Conservation (phyloP, 1,284 basidiomycete species). For the Vanrija humicola region DNA sequence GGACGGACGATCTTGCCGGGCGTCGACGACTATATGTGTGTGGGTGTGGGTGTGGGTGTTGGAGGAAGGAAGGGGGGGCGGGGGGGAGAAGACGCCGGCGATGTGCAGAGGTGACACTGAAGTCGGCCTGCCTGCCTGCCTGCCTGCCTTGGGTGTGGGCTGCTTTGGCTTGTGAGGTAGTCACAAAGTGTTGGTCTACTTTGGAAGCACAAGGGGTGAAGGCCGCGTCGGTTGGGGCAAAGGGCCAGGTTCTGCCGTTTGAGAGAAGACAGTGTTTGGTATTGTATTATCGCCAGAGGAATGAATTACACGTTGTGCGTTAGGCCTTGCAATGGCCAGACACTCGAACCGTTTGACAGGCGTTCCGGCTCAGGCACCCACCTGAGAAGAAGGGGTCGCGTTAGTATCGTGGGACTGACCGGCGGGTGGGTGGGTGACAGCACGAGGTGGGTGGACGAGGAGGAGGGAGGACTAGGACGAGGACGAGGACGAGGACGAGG, state of each 20-base stretch:
- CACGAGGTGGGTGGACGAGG: not conserved
- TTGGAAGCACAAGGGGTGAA: no score
- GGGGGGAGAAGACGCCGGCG: conserved; percentile 13
- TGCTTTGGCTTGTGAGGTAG: not conserved
- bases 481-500: not conserved
- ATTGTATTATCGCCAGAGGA: not conserved
- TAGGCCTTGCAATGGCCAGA: not conserved
- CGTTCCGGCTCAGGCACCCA: not conserved
- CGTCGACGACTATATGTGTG: not conserved
- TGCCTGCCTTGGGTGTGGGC: no score
- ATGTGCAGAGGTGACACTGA: not conserved
- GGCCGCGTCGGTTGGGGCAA: no score
- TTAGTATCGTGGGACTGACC: not conserved
- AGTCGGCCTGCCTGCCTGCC: no score
- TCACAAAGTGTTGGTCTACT: no score
- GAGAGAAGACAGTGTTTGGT: no score
- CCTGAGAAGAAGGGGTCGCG: no score
- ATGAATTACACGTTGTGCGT: not conserved
- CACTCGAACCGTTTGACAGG: not conserved
- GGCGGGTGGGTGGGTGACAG: not conserved
- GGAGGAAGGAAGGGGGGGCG: conserved; percentile 10
- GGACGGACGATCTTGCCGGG: not conserved
- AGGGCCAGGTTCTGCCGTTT: no score
- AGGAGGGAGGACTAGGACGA: not conserved
- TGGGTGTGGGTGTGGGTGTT: not conserved